Evolutionary conservation across 768 basidiomycete genomes (phyloP).

Genomic region (Amanita brunnescens): DNA sequence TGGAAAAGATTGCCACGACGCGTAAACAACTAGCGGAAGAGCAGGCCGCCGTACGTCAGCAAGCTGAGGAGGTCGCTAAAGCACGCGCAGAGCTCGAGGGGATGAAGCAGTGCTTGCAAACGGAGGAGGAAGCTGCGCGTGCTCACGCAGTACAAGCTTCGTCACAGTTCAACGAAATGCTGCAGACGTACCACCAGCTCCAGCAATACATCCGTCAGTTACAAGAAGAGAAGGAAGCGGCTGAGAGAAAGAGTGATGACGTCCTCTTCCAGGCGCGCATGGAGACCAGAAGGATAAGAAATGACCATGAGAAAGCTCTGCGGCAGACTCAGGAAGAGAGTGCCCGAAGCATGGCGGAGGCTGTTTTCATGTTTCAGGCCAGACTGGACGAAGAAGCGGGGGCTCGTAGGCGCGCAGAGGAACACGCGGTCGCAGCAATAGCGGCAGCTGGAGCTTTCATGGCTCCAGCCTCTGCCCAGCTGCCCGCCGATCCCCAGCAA

Average conservation of each 20-base stretch:
- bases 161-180: background rate
- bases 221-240: slow-evolving; percentile 1
- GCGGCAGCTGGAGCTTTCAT: background rate
- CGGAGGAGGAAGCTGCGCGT: background rate
- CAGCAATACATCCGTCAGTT: background rate
- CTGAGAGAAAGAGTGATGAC: background rate
- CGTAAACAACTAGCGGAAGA: background rate
- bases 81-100: slow-evolving; percentile 3
- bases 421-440: background rate
- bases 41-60: background rate
- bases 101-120: background rate
- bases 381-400: background rate
- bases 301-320: slow-evolving; percentile 1
- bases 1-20: background rate
- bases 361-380: background rate
- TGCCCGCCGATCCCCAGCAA: background rate
- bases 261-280: background rate
- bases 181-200: background rate
- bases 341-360: background rate
- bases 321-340: background rate
- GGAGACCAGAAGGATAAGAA: background rate
- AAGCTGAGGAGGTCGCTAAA: background rate
- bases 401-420: slow-evolving; percentile 2
- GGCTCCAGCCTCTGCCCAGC: background rate
- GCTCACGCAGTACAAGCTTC: background rate